Evolutionary conservation across 169 alveolate species (phyloP).

Genomic region (Blepharisma undulans): DNA sequence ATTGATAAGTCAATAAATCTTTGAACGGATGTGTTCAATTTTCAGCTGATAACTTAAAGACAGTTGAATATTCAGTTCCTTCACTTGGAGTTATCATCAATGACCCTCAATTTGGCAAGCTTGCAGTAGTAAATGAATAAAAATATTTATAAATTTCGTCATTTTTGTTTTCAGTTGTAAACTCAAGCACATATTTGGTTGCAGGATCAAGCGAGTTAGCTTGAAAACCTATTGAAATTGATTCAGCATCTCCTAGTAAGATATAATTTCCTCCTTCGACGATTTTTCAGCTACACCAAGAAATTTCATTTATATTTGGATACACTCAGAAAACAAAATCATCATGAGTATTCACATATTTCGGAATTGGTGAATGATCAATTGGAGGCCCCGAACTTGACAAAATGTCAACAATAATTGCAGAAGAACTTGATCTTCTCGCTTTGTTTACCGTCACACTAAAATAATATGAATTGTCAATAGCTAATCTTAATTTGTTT

Average conservation of each 20-base stretch:
- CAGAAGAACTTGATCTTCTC: too few relatives aligned
- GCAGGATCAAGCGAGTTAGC: neutral
- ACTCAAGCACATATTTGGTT: neutral
- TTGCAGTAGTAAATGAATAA: neutral
- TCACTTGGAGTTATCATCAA: neutral
- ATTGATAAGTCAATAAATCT: neutral
- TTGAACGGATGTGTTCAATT: neutral
- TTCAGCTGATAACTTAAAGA: neutral
- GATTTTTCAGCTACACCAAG: neutral
- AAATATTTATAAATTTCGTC: neutral
- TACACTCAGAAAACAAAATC: too few relatives aligned
- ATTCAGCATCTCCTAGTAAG: neutral
- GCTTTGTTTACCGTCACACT: too few relatives aligned
- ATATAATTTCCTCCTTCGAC: neutral
- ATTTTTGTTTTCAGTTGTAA: neutral
- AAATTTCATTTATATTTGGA: too few relatives aligned
- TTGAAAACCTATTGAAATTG: neutral
- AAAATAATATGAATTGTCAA: too few relatives aligned
- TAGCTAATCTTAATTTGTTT: too few relatives aligned
- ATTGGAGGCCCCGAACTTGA: too few relatives aligned
- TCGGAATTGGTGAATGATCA: too few relatives aligned
- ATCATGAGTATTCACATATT: too few relatives aligned
- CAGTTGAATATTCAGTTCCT: slow-evolving; percentile 2
- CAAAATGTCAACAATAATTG: too few relatives aligned
- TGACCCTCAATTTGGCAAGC: neutral